These are phyloP conservation scores for Colletotrichum salicis DNA, from an alignment of 2,329 filamentous ascomycete genomes.

Conservation along the genomic window DNA sequence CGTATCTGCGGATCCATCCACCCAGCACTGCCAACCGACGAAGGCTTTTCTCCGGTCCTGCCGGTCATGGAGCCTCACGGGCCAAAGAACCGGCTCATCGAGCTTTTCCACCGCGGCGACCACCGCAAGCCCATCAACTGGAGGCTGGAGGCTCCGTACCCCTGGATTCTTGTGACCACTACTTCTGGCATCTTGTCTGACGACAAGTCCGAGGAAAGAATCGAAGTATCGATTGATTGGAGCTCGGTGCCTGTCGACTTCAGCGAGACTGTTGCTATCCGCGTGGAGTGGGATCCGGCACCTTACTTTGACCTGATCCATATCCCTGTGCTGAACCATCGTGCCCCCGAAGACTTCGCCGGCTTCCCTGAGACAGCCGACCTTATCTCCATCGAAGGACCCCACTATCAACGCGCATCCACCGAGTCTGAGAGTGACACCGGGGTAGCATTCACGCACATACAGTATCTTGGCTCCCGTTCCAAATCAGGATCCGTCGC, in stretches of 20 bases:
- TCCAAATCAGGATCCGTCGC: constrained; percentile 32
- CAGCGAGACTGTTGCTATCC: constrained; percentile 28
- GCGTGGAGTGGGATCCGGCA: constrained; percentile 1
- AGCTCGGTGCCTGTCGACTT: constrained; percentile 45
- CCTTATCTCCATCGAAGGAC: constrained; percentile 37
- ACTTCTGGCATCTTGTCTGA: constrained; percentile 11
- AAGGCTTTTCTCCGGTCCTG: constrained; percentile 54
- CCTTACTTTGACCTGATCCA: constrained; percentile 33
- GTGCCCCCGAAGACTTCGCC: constrained; percentile 25
- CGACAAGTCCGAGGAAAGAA: constrained; percentile 45
- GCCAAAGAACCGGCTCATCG: constrained; percentile 55
- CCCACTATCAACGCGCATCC: constrained; percentile 35
- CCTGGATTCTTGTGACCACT: constrained; percentile 25
- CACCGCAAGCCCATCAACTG: constrained; percentile 39
- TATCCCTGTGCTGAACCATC: constrained; percentile 28
- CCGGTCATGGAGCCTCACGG: constrained; percentile 59
- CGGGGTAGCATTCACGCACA: background rate
- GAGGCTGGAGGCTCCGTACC: constrained; percentile 29
- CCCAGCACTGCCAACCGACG: constrained; percentile 41
- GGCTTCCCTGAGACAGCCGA: constrained; percentile 37
- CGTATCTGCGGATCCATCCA: constrained; percentile 63
- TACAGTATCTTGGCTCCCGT: constrained; percentile 25
- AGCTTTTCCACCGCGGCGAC: constrained; percentile 59
- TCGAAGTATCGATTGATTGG: constrained; percentile 60
- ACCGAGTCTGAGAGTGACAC: background rate